These are phyloP conservation scores for Trichoderma lentiforme DNA, from an alignment of 2,329 filamentous ascomycete species.

Conservation along the genomic window DNA sequence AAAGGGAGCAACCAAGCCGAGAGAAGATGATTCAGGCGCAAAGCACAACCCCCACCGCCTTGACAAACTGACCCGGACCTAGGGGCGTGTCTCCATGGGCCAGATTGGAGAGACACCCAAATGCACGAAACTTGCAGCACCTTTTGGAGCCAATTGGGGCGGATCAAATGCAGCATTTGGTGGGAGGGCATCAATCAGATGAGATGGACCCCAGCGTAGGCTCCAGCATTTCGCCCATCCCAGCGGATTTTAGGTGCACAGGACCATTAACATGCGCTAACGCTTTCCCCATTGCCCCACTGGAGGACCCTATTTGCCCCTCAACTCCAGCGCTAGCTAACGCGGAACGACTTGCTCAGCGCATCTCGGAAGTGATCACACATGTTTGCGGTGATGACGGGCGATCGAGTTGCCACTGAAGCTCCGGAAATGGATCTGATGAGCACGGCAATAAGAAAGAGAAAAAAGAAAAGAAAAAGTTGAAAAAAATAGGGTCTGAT, in stretches of 20 bases:
- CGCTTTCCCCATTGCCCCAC: not conserved
- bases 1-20: not conserved
- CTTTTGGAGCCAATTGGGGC: conserved; percentile 5
- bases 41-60: not conserved
- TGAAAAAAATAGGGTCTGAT: not conserved
- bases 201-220: conserved; percentile 2
- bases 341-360: not conserved
- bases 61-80: conserved; percentile 2
- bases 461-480: not conserved
- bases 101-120: not conserved
- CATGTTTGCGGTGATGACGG: not conserved
- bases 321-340: not conserved
- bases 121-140: not conserved
- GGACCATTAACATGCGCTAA: not conserved
- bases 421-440: not conserved
- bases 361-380: not conserved
- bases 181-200: not conserved
- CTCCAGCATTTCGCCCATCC: conserved; percentile 4
- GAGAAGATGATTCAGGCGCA: not conserved
- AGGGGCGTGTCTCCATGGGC: conserved; percentile 13
- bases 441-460: not conserved
- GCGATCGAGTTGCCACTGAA: not conserved
- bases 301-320: conserved; percentile 1
- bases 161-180: not conserved
- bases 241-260: not conserved